These are phyloP conservation scores for Cordyceps javanica DNA, from an alignment of 2,329 filamentous ascomycete species.

Conservation along the genomic window DNA sequence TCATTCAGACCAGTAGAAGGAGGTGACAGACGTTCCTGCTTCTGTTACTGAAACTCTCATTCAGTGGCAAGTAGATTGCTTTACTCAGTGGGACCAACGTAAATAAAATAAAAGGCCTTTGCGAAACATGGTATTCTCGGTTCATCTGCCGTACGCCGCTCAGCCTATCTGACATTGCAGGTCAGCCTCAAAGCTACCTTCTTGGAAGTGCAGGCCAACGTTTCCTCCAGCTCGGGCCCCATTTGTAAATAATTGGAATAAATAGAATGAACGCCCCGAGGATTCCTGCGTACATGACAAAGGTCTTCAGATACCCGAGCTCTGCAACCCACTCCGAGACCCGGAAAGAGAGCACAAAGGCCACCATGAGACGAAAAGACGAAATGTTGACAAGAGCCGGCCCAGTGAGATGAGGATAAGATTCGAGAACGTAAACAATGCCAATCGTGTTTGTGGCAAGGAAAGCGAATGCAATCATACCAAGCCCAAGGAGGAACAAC, in stretches of 20 bases:
- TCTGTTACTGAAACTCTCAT: too few species aligned
- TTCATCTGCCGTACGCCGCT: too few species aligned
- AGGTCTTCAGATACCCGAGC: conserved; percentile 22
- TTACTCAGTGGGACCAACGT: too few species aligned
- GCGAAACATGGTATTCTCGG: too few species aligned
- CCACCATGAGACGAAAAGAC: conserved; percentile 25
- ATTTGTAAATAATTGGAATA: conserved; percentile 23
- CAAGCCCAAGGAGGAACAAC: conserved; percentile 21
- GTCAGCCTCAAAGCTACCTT: not conserved
- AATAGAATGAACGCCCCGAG: conserved; percentile 25
- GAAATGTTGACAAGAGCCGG: conserved; percentile 28
- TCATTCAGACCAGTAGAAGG: too few species aligned
- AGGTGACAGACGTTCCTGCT: too few species aligned
- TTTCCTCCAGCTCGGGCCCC: not conserved
- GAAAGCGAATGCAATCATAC: conserved; percentile 25
- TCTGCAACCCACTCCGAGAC: conserved; percentile 23
- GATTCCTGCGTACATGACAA: conserved; percentile 26
- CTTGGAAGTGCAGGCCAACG: conserved; percentile 1
- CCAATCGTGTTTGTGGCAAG: conserved; percentile 22
- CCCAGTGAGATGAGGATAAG: conserved; percentile 22
- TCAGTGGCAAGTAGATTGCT: too few species aligned
- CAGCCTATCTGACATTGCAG: not conserved
- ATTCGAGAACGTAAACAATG: conserved; percentile 28
- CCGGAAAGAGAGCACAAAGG: conserved; percentile 24
- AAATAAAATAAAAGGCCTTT: too few species aligned